Evolutionary conservation across 2,329 filamentous ascomycete species (phyloP).

Genomic region (Fusarium goolgardi): DNA sequence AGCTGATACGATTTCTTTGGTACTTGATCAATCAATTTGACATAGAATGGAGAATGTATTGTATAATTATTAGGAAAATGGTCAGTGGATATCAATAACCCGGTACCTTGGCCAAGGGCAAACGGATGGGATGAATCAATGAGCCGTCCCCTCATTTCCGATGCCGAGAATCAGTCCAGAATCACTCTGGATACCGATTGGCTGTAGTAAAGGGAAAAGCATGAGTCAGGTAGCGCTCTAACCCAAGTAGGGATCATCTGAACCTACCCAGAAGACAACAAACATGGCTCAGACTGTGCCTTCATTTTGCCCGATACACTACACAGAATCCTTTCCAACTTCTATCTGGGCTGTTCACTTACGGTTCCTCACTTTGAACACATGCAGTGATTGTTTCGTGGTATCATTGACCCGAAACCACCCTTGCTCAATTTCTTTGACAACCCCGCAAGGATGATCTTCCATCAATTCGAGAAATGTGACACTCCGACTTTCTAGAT

Average conservation of each 20-base stretch:
- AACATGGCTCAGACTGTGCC: too few species aligned
- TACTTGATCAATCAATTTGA: not conserved
- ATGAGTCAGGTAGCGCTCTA: not conserved
- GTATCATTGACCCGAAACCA: slow-evolving; percentile 15
- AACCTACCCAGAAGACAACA: too few species aligned
- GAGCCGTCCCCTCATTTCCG: not conserved
- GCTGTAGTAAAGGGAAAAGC: not conserved
- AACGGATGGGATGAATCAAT: not conserved
- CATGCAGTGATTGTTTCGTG: not conserved
- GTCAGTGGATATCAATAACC: not conserved
- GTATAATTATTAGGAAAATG: not conserved
- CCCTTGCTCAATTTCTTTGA: not conserved
- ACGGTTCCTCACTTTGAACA: not conserved
- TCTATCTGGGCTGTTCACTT: not conserved
- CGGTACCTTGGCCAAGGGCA: not conserved
- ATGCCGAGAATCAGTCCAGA: not conserved
- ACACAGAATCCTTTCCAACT: too few species aligned
- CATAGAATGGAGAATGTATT: not conserved
- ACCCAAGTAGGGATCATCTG: not conserved
- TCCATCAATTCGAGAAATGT: not conserved
- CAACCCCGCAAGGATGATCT: not conserved
- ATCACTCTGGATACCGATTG: not conserved
- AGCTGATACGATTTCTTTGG: not conserved
- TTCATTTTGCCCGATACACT: too few species aligned
- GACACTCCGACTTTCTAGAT: not conserved